Conservation (phyloP, 305 asterid genomes). For the Caryopteris hybrid region DNA sequence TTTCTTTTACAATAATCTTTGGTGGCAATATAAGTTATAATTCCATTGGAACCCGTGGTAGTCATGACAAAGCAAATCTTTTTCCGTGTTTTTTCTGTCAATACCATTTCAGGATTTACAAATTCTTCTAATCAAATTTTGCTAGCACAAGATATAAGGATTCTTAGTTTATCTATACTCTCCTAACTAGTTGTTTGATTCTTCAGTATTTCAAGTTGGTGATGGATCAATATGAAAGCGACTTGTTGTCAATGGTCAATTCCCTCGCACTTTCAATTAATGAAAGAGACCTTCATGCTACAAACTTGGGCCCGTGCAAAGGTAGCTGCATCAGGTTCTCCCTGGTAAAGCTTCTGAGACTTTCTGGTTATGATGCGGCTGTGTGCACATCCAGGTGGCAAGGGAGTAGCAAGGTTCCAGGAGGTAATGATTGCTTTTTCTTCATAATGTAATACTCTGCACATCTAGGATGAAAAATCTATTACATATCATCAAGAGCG, state of each 20-base stretch:
- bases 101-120: background rate
- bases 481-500: background rate
- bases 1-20: background rate
- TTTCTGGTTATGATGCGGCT: slow-evolving; percentile 69
- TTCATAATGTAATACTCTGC: background rate
- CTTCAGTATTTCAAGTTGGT: slow-evolving; percentile 49
- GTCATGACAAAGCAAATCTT: background rate
- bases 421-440: slow-evolving; percentile 39
- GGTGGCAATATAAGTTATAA: background rate
- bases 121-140: background rate
- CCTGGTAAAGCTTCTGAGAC: slow-evolving; percentile 57
- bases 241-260: slow-evolving; percentile 42
- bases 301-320: slow-evolving; percentile 51
- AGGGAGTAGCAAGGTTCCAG: slow-evolving; percentile 62
- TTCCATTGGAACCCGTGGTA: no score
- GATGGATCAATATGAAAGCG: slow-evolving; percentile 49
- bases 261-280: slow-evolving; percentile 48
- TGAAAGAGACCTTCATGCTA: slow-evolving; percentile 44
- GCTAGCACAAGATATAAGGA: background rate
- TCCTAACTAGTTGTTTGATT: slow-evolving; percentile 16
- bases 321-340: slow-evolving; percentile 63
- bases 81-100: background rate
- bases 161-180: background rate
- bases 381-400: slow-evolving; percentile 71
- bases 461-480: background rate